Base-by-base conservation (phyloP, 306 rosid genomes). In the Malus asiatica region DNA sequence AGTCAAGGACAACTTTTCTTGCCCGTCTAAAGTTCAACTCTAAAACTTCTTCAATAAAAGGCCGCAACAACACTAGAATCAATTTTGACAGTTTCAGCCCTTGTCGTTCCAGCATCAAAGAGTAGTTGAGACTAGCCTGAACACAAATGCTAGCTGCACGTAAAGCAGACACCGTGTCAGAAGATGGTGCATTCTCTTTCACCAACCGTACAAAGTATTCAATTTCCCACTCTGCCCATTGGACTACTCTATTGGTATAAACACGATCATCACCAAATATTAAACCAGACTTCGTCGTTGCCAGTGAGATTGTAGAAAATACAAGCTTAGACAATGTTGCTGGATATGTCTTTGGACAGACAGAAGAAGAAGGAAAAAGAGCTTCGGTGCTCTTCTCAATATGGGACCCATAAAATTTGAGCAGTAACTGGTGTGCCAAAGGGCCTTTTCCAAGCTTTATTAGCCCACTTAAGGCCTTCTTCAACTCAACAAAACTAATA, bases 141-240 rank as follows among this genome's bases (percentile, higher is more conserved):
- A 89, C 84, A 77, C 96, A 87, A 35, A 90, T 77, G 85, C 97
- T 77, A 75, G 91, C 98, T 63, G 97, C 95, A 76, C 87, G 89
- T 30, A 95, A 79, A 84, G 99, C 93, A 79, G 89, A 83, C 78
- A 88, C 79, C 46, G 92, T 87, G 81, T 90, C 96, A 3, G 97
- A 87, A 72, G 88, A 84, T 25, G 98, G 97, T 68, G 93, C 92
- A 78, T 89, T 90, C 81, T 92, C 98, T 82, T 90, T 95, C 82
- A 95, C 93, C 78, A 93, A 75, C 61, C 97, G 86, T 68, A 90
- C 90, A 87, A 95, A 92, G 77, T 82, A 89, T 83, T 95, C 99
- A 61, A 95, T 86, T 85, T 92, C 91, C 96, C 97, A 90, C 86
- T 95, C 99, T 76, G 97, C 99, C 99, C 99, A 95, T 83, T 92